Evolutionary conservation across 2,329 filamentous ascomycete genomes (phyloP).

Genomic region (Gyromitra esculenta): DNA sequence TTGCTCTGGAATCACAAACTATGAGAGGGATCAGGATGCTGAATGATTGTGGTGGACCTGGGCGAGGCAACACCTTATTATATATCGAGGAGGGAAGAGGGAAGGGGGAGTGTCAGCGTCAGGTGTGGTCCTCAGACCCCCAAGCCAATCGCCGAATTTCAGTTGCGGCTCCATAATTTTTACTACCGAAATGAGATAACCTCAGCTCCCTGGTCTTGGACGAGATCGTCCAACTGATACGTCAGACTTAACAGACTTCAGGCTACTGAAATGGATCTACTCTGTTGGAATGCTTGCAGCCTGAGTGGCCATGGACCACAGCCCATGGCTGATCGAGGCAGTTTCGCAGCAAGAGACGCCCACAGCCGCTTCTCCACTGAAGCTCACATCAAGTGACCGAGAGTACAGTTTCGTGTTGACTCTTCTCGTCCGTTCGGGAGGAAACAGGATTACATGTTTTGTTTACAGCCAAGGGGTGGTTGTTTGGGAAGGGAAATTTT

Average conservation of each 20-base stretch:
- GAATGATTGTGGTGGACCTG: constrained; percentile 23
- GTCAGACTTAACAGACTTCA: constrained; percentile 40
- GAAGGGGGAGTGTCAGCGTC: constrained; percentile 43
- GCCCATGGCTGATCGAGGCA: not conserved
- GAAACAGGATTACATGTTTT: constrained; percentile 41
- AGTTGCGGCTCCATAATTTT: constrained; percentile 47
- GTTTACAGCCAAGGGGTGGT: constrained; percentile 43
- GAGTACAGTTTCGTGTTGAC: constrained; percentile 15
- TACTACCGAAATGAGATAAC: constrained; percentile 50
- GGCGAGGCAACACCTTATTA: constrained; percentile 43
- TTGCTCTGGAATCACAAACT: constrained; percentile 22
- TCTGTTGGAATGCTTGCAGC: constrained; percentile 35
- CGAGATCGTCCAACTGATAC: constrained; percentile 51
- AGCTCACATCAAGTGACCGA: constrained; percentile 45
- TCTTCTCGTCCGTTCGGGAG: constrained; percentile 12
- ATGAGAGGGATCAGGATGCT: constrained; percentile 31
- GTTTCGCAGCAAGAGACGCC: constrained; percentile 29
- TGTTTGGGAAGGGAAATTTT: constrained; percentile 30
- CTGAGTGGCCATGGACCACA: not conserved
- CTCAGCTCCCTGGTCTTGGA: constrained; percentile 39
- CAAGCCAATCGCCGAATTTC: constrained; percentile 49
- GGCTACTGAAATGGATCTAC: constrained; percentile 41
- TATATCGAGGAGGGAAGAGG: constrained; percentile 41
- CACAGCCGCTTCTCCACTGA: constrained; percentile 35
- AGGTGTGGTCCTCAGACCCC: constrained; percentile 48